phyloP scores from a whole-genome alignment of 2,329 filamentous ascomycete genomes.

The Colletotrichum orchidophilum region DNA sequence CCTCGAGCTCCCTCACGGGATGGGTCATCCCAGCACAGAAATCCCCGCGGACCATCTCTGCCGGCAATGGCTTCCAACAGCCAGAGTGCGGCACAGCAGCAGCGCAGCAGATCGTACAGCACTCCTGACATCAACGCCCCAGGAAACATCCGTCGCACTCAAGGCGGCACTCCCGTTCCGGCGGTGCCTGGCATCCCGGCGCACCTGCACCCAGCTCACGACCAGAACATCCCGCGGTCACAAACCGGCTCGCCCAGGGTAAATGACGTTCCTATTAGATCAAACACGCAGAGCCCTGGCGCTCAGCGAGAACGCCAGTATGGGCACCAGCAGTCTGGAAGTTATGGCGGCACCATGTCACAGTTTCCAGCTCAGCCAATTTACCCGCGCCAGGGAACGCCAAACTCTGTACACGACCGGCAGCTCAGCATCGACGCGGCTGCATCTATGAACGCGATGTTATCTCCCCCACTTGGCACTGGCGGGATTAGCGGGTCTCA shows the following conservation, averaged over 20 bases:
- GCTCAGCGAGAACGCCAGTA: slow-evolving; percentile 68
- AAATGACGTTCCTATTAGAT: slow-evolving; percentile 72
- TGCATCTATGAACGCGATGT: slow-evolving; percentile 43
- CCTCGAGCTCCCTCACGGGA: slow-evolving; percentile 83
- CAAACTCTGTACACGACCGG: slow-evolving; percentile 49
- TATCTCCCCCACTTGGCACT: slow-evolving; percentile 57
- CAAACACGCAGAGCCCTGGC: slow-evolving; percentile 76
- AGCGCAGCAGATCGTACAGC: slow-evolving; percentile 88
- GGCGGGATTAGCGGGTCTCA: slow-evolving; percentile 38
- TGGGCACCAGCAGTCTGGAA: slow-evolving; percentile 55
- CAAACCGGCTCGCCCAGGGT: slow-evolving; percentile 82
- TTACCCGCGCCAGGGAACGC: slow-evolving; percentile 58
- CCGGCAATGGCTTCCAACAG: slow-evolving; percentile 72
- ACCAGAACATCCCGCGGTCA: slow-evolving; percentile 76
- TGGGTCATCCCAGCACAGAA: slow-evolving; percentile 72
- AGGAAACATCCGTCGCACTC: slow-evolving; percentile 65
- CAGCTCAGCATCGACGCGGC: slow-evolving; percentile 51
- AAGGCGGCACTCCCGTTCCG: slow-evolving; percentile 66
- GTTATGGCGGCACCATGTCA: slow-evolving; percentile 60
- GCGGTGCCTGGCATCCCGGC: slow-evolving; percentile 80
- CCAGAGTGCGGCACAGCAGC: slow-evolving; percentile 68
- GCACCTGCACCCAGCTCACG: slow-evolving; percentile 70
- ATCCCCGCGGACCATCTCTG: slow-evolving; percentile 80
- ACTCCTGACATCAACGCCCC: slow-evolving; percentile 91
- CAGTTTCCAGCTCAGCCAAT: slow-evolving; percentile 67